Percentiles rank a stretch among this genome's conserved stretches.
These are phyloP conservation scores for Puccinia brachypodii DNA, from an alignment of 1,284 basidiomycete species.

Conservation along the genomic window DNA sequence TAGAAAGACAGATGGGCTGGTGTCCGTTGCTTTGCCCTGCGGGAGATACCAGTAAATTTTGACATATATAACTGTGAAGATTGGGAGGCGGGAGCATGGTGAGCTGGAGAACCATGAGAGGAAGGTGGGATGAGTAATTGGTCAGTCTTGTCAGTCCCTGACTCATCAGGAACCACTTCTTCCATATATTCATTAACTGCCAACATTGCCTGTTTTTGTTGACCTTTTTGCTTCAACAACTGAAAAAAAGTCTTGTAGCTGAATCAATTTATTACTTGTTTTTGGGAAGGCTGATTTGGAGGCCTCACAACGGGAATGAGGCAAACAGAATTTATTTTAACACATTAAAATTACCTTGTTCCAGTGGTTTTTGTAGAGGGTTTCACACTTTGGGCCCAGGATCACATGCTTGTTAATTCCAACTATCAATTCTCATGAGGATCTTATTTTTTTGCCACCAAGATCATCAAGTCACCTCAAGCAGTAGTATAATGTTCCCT, in stretches of 20 bases:
- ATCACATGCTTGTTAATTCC: neutral
- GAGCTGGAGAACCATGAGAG: neutral
- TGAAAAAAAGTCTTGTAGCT: neutral
- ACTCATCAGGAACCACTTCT: neutral
- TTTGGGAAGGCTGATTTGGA: neutral
- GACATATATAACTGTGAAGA: too few relatives aligned
- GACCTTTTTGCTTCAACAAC: neutral
- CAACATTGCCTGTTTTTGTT: neutral
- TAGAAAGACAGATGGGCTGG: too few relatives aligned
- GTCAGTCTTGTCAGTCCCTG: neutral
- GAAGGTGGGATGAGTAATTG: neutral
- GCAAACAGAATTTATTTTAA: neutral
- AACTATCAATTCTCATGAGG: too few relatives aligned
- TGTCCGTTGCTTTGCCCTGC: too few relatives aligned
- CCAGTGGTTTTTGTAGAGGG: neutral
- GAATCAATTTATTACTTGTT: neutral
- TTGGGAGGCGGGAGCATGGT: too few relatives aligned
- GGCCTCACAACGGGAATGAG: neutral
- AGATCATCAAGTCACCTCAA: neutral
- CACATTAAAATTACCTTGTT: neutral
- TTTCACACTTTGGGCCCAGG: neutral
- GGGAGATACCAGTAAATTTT: too few relatives aligned
- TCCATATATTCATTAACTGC: neutral
- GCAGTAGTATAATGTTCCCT: neutral
- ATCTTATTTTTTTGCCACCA: too few relatives aligned